phyloP scores from a whole-genome alignment of 305 asterid species.

The Lippia alba region DNA sequence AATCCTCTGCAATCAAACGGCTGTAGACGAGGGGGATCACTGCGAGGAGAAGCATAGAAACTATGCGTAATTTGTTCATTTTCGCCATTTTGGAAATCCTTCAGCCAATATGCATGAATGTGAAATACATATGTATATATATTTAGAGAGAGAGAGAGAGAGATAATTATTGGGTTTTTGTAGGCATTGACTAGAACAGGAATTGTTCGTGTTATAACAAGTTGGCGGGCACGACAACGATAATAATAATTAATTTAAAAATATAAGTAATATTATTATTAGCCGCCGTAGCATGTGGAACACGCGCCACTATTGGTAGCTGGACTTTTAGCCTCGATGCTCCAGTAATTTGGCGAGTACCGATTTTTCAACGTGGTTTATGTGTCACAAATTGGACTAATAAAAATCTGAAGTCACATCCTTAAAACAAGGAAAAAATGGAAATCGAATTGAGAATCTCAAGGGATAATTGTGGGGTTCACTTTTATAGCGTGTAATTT shows the following conservation, averaged over 20 bases:
- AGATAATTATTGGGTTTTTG: conserved; percentile 1
- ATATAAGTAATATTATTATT: not conserved
- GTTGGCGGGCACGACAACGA: not conserved
- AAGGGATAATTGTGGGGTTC: too few relatives aligned
- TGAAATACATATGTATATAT: not conserved
- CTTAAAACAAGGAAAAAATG: too few relatives aligned
- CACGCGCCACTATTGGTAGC: too few relatives aligned
- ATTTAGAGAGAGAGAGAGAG: not conserved
- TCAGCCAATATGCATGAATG: not conserved
- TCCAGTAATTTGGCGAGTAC: too few relatives aligned
- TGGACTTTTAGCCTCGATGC: too few relatives aligned
- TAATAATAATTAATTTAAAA: not conserved
- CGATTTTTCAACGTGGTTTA: too few relatives aligned
- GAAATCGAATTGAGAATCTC: too few relatives aligned
- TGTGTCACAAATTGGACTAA: too few relatives aligned
- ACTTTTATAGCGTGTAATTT: too few relatives aligned
- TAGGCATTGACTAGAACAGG: conserved; percentile 9
- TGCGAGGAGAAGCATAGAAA: conserved; percentile 32
- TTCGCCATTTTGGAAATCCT: not conserved
- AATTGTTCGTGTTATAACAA: conserved; percentile 11
- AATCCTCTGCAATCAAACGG: conserved; percentile 38
- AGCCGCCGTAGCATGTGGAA: conserved; percentile 31
- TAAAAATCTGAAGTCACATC: too few relatives aligned
- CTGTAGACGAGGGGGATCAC: conserved; percentile 28
- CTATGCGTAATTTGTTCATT: conserved; percentile 11